Evolutionary conservation across 352 stramenopile genomes (phyloP).

Genomic region (Phytophthora brassicae): DNA sequence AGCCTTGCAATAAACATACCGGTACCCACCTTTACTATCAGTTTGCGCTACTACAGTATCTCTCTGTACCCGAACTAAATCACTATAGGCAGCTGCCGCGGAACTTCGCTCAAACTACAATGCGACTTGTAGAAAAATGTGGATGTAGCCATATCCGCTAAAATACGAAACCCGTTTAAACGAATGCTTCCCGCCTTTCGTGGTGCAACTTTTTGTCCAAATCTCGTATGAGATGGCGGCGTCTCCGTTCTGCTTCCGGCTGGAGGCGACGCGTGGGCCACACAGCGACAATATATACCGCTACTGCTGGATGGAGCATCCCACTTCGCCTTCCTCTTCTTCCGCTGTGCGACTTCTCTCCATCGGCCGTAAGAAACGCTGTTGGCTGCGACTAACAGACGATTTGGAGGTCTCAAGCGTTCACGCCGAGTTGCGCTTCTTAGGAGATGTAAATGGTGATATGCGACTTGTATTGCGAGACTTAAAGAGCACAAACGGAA

Average conservation of each 20-base stretch:
- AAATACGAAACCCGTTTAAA: not conserved
- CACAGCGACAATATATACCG: constrained; percentile 15
- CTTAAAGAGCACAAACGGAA: constrained; percentile 61
- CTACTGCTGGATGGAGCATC: constrained; percentile 11
- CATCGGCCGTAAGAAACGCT: constrained; percentile 53
- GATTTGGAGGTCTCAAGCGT: constrained; percentile 65
- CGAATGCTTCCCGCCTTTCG: constrained; percentile 9
- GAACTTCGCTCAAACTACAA: too few species aligned
- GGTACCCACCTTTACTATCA: too few species aligned
- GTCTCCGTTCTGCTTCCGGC: constrained; percentile 37
- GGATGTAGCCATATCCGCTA: not conserved
- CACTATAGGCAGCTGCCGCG: too few species aligned
- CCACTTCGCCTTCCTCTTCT: not conserved
- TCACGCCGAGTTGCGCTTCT: constrained; percentile 48
- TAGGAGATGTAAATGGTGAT: not conserved
- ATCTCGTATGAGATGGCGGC: constrained; percentile 11
- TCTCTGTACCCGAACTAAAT: too few species aligned
- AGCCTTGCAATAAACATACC: too few species aligned
- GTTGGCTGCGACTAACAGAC: constrained; percentile 46
- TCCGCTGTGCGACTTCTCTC: constrained; percentile 13
- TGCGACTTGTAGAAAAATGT: too few species aligned
- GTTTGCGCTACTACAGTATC: too few species aligned
- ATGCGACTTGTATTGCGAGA: constrained; percentile 29
- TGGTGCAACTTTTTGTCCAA: constrained; percentile 22
- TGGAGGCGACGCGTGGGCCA: constrained; percentile 31